These are phyloP conservation scores for Rhynchospora breviuscula DNA, from an alignment of 176 grass and related monocot species.

Conservation along the genomic window DNA sequence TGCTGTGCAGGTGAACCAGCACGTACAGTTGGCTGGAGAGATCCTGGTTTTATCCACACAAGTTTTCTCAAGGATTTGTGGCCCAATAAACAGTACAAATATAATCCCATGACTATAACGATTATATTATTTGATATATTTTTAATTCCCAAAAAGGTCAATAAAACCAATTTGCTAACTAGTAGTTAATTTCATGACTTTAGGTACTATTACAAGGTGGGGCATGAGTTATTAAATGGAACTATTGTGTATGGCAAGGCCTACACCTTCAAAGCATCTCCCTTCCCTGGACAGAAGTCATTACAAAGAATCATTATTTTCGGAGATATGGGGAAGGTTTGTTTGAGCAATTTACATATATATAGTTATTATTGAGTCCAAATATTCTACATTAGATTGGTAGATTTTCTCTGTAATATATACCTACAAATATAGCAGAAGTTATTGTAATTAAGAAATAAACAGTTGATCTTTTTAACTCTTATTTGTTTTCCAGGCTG, in stretches of 20 bases:
- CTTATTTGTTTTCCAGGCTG: constrained; percentile 31
- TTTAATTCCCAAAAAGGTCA: background rate
- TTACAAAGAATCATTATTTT: constrained; percentile 74
- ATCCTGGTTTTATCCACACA: constrained; percentile 91
- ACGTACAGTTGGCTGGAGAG: constrained; percentile 83
- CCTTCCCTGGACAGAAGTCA: constrained; percentile 76
- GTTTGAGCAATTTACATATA: constrained; percentile 6
- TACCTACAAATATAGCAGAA: background rate
- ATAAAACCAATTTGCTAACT: constrained; percentile 8
- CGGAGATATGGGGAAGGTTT: constrained; percentile 96
- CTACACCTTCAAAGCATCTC: constrained; percentile 63
- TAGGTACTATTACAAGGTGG: constrained; percentile 82
- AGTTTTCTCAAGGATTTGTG: constrained; percentile 65
- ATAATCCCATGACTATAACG: background rate
- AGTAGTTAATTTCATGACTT: background rate
- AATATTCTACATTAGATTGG: background rate
- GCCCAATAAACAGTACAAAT: constrained; percentile 61
- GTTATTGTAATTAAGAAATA: background rate
- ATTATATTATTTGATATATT: background rate
- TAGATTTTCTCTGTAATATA: background rate
- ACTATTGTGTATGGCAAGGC: constrained; percentile 56
- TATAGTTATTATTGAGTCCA: too few species aligned
- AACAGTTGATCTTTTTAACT: background rate
- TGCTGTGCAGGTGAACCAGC: constrained; percentile 58
- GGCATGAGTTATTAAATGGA: constrained; percentile 37